phyloP scores from a whole-genome alignment of 2,329 filamentous ascomycete genomes.

The Macroventuria anomochaeta region DNA sequence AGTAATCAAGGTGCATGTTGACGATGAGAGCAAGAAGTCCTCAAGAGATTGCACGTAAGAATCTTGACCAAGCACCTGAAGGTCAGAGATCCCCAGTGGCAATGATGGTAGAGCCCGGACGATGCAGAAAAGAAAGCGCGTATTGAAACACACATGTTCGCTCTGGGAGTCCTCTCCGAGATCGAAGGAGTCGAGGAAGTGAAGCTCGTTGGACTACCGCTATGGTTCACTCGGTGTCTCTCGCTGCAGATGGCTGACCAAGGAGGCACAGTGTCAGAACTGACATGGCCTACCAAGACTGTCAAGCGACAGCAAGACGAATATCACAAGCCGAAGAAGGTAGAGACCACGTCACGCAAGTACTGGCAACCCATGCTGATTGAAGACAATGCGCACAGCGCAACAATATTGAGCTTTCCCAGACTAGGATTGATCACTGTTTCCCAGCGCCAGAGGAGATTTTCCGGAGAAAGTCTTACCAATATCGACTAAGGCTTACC shows the following conservation, averaged over 20 bases:
- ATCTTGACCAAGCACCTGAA: too few species aligned
- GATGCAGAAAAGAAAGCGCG: too few species aligned
- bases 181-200: neutral
- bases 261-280: neutral
- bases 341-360: neutral
- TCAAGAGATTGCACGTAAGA: neutral
- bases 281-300: neutral
- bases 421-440: too few species aligned
- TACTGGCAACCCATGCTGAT: neutral
- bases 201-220: neutral
- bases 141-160: neutral
- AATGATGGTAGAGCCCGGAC: too few species aligned
- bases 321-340: too few species aligned
- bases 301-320: neutral
- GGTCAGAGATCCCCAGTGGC: too few species aligned
- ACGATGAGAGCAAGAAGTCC: neutral
- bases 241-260: neutral
- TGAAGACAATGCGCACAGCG: neutral
- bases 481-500: too few species aligned
- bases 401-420: too few species aligned
- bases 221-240: neutral
- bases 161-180: neutral
- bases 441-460: too few species aligned
- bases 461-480: too few species aligned
- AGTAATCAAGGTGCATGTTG: neutral